Evolutionary conservation across 768 basidiomycete species (phyloP), one percentile per base, ranked within the genome.

Genomic region (Suillus plorans): DNA sequence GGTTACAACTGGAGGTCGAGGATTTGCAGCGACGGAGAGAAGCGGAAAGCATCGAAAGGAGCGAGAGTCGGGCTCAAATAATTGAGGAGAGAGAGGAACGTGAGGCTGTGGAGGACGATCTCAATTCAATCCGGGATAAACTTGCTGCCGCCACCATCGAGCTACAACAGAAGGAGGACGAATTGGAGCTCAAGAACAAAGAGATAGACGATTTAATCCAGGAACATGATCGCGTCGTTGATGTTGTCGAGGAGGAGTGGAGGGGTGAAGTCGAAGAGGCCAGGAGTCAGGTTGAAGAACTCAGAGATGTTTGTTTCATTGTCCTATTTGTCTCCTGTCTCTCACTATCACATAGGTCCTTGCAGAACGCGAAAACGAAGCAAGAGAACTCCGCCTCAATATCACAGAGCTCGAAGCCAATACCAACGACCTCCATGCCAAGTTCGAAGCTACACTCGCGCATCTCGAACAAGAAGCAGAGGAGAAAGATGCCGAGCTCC

Each of bases 161-260:
- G 76, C 78, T 94, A 34, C 90, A 93, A 75, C 89, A 92, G 75
- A 91, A 87, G 76, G 92, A 96, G 70, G 91, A 95, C 66, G 95
- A 97, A 37, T 75, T 95, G 25, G 93, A 95, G 61, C 79, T 88
- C 74, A 90, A 91, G 79, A 84, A 84, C 63, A 80, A 83, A 64
- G 92, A 94, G 73, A 86, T 95, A 53, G 88, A 91, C 4, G 91
- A 95, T 57, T 74, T 97, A 53, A 82, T 94, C 5, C 79, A 78
- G 7, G 90, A 94, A 71, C 90, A 93, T 71, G 82, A 88, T 61
- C 82, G 85, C 36, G 89, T 92, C 61, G 85, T 94, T 3, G 84
- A 85, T 22, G 83, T 84, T 3, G 89, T 94, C 8, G 92, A 94
- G 70, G 85, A 89, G 50, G 92, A 93, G 69, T 97, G 94, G 94